Percentiles rank a stretch among this genome's conserved stretches.
These are phyloP conservation scores for Aspergillus sparsus DNA, from an alignment of 495 filamentous ascomycete genomes.

Conservation along the genomic window DNA sequence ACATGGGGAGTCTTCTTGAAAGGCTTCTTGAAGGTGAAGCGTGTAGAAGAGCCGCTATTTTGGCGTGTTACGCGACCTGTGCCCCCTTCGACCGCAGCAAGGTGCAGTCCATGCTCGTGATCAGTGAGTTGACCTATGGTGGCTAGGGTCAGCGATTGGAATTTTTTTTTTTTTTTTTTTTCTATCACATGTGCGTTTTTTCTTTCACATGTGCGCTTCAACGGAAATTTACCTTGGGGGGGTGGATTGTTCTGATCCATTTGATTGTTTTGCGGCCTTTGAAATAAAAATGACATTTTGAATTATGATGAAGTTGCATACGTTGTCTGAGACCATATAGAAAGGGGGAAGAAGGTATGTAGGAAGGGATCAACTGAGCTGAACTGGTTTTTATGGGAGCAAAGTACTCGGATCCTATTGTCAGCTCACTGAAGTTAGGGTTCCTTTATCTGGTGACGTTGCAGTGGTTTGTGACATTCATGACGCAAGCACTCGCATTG, in stretches of 20 bases:
- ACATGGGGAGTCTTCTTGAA: constrained; percentile 3
- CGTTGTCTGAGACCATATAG: background rate
- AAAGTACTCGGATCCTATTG: background rate
- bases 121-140: background rate
- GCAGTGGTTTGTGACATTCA: constrained; percentile 1
- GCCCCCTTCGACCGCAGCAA: background rate
- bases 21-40: constrained; percentile 4
- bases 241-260: background rate
- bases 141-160: background rate
- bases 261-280: background rate
- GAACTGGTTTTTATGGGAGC: constrained; percentile 3
- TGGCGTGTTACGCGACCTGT: constrained; percentile 1
- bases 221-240: constrained; percentile 1
- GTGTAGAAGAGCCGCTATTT: background rate
- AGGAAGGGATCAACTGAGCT: background rate
- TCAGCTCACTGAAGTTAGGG: background rate
- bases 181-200: no score
- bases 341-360: background rate
- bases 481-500: background rate
- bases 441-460: constrained; percentile 2
- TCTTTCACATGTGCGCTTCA: background rate
- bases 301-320: background rate
- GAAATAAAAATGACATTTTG: constrained; percentile 7
- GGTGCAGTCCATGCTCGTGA: background rate
- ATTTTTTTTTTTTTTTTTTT: no score